phyloP scores from a whole-genome alignment of 208 protist genomes.

The Vickermania ingenoplastis region DNA sequence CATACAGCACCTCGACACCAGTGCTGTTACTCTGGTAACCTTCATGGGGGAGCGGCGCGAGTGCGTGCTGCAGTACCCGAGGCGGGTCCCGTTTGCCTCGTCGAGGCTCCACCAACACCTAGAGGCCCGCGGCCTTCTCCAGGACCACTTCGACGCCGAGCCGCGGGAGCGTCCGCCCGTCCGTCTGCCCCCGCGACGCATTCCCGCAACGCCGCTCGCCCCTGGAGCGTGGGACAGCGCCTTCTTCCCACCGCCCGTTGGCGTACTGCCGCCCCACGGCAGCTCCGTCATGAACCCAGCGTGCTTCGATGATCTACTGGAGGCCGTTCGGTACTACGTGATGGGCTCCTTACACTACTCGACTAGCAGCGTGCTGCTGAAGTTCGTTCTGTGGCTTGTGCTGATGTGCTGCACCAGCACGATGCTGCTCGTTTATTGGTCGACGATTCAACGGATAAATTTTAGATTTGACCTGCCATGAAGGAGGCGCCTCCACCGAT shows the following conservation, averaged over 20 bases:
- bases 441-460: no score
- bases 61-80: slow-evolving; percentile 22
- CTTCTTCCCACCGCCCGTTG: slow-evolving; percentile 19
- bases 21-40: slow-evolving; percentile 26
- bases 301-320: slow-evolving; percentile 29
- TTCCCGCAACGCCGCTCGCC: slow-evolving; percentile 3
- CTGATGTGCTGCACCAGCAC: background rate
- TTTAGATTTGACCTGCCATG: no score
- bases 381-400: background rate
- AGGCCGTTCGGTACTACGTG: slow-evolving; percentile 23
- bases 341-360: slow-evolving; percentile 4
- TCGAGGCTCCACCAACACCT: background rate
- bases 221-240: slow-evolving; percentile 28
- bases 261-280: slow-evolving; percentile 20
- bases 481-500: no score
- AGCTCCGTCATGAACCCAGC: slow-evolving; percentile 49
- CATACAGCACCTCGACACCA: slow-evolving; percentile 16
- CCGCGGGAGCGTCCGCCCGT: slow-evolving; percentile 1
- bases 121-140: background rate
- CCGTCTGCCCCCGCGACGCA: slow-evolving; percentile 6
- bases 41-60: slow-evolving; percentile 11
- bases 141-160: background rate
- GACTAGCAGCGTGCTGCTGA: background rate
- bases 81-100: slow-evolving; percentile 8
- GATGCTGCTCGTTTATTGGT: background rate